phyloP scores from a whole-genome alignment of 73 alveolate species.

The Diophrys appendiculata region DNA sequence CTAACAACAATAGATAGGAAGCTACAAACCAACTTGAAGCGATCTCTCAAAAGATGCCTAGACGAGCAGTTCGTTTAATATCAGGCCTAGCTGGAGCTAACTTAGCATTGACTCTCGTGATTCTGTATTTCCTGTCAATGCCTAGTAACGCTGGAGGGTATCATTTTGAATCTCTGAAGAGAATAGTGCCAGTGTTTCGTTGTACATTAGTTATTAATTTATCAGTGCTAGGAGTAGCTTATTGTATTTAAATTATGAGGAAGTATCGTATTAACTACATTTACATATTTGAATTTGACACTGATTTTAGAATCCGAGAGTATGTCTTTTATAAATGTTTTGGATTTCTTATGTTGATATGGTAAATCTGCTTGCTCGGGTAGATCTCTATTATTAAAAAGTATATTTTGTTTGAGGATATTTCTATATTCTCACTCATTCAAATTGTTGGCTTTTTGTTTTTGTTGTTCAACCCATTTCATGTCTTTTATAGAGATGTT shows the following conservation, averaged over 20 bases:
- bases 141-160: neutral
- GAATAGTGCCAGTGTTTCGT: neutral
- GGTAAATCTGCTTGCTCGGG: slow-evolving; percentile 37
- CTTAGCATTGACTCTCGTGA: neutral
- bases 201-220: neutral
- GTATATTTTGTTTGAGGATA: slow-evolving; percentile 6
- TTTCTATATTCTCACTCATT: slow-evolving; percentile 19
- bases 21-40: slow-evolving; percentile 5
- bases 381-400: slow-evolving; percentile 34
- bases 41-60: slow-evolving; percentile 6
- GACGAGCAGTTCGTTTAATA: slow-evolving; percentile 3
- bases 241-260: slow-evolving; percentile 23
- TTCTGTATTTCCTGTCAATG: neutral
- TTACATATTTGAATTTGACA: slow-evolving; percentile 72
- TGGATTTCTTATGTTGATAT: slow-evolving; percentile 12
- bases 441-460: neutral
- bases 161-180: neutral
- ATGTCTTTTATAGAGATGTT: slow-evolving; percentile 22
- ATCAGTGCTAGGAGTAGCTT: slow-evolving; percentile 2
- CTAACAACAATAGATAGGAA: slow-evolving; percentile 9
- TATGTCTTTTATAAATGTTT: neutral
- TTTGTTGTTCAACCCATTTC: slow-evolving; percentile 8
- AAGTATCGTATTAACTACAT: slow-evolving; percentile 25
- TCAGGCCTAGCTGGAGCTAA: slow-evolving; percentile 23
- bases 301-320: slow-evolving; percentile 40